Base-by-base conservation (phyloP, 2,329 filamentous ascomycete genomes). In the Coleophoma eucalyptorum region DNA sequence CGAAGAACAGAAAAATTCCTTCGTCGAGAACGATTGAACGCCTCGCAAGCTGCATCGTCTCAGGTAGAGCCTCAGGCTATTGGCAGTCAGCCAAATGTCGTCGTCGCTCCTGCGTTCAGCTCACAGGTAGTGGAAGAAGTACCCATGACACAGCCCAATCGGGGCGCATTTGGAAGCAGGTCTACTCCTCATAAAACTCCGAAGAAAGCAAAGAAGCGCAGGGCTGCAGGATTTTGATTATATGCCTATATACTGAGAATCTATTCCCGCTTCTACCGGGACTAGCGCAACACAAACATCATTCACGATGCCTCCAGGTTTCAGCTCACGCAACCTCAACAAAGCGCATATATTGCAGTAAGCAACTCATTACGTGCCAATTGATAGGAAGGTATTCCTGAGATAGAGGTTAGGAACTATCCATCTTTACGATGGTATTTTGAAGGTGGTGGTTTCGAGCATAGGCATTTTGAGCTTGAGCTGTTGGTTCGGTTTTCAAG, bases 101-200 rank as follows among this genome's bases (percentile, higher is more conserved):
- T 33, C 20, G 47, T 51, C 15, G 46, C 54, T 16, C 48, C 54
- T 26, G 50, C 38, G 16, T 59, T 59, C 38, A 64, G 63, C 44
- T 65, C 64, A 26, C 65, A 66, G 42, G 44, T 53, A 4, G 50
- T 57, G 13, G 57, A 53, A 45, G 61, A 66, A 11, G 4, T 67
- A 1, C 58, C 65, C 12, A 67, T 66, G 63, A 67, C 75, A n/a
- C 77, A 80, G 61, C 75, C 76, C 12, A 66, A 75, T 19, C 55
- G 70, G n/a, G 77, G 77, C 2, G 56, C 63, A 4, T 77, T 76
- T 69, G 76, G 76, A 21, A 69, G 69, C 55, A 66, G 75, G 49
- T 43, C 59, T 34, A 46, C 26, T 26, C 26, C 26, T 26, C 46
- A 11, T 50, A 58, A 46, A 69, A 67, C 52, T 67, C 64, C 54